Evolutionary conservation across 257 asterid species (phyloP).

Genomic region (Capsicum baccatum): DNA sequence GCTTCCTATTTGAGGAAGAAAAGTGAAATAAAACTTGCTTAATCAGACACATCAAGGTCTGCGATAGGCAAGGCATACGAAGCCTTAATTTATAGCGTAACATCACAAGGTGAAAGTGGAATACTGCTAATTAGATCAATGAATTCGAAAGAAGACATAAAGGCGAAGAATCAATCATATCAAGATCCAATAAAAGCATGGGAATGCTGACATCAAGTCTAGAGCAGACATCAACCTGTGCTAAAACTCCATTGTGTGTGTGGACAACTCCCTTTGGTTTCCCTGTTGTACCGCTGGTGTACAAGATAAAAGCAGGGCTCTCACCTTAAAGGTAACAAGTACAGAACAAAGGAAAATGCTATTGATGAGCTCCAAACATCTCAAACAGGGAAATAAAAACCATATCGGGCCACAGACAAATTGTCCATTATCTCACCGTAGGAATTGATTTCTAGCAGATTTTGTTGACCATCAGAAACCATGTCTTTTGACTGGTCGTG

Average conservation of each 20-base stretch:
- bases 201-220: not conserved
- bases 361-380: constrained; percentile 20
- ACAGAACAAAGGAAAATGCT: constrained; percentile 27
- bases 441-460: constrained; percentile 37
- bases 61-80: not conserved
- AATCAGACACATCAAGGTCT: not conserved
- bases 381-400: constrained; percentile 20
- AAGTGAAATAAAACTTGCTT: not conserved
- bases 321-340: constrained; percentile 55
- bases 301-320: constrained; percentile 84
- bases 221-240: constrained; percentile 62
- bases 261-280: constrained; percentile 99
- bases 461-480: constrained; percentile 30
- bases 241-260: constrained; percentile 83
- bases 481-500: constrained; percentile 38
- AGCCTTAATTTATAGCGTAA: not conserved
- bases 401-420: constrained; percentile 26
- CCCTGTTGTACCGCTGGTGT: constrained; percentile 98
- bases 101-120: not conserved
- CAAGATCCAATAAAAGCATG: not conserved
- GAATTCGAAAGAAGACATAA: not conserved
- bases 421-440: constrained; percentile 55
- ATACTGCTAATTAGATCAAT: not conserved
- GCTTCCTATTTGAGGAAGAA: not conserved
- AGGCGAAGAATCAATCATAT: not conserved